Conservation (phyloP, 78 protist genomes). For the Salpingoeca rosetta region DNA sequence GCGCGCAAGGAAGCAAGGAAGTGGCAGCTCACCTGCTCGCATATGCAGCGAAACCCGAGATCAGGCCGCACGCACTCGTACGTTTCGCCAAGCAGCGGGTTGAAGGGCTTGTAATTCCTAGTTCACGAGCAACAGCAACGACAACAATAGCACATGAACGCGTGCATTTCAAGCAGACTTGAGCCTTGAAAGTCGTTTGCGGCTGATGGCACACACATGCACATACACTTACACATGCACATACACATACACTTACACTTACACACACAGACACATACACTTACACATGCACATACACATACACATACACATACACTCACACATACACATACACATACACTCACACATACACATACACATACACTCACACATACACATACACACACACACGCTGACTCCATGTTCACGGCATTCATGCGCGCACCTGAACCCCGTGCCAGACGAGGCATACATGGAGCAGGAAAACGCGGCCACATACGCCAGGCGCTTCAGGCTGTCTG, state of each 20-base stretch:
- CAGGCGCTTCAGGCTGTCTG: not conserved
- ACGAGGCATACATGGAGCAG: not conserved
- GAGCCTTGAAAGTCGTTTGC: no score
- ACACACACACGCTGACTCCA: not conserved
- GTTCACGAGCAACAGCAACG: not conserved
- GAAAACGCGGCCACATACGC: not conserved
- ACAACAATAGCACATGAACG: no score
- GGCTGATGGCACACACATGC: no score
- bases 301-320: no score
- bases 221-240: no score
- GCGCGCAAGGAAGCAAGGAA: no score
- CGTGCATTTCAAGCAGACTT: no score
- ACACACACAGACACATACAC: no score
- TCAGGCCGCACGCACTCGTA: conserved; percentile 11
- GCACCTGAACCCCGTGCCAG: not conserved
- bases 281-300: no score
- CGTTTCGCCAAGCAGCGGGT: conserved; percentile 43
- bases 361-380: not conserved
- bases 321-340: no score
- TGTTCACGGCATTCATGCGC: not conserved
- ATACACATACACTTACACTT: no score
- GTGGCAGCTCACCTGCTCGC: conserved; percentile 6
- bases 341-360: no score
- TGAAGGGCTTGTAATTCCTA: conserved; percentile 30
- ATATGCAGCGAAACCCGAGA: not conserved